These are phyloP conservation scores for Breynia disticha DNA, from an alignment of 441 rosid species.

Conservation along the genomic window DNA sequence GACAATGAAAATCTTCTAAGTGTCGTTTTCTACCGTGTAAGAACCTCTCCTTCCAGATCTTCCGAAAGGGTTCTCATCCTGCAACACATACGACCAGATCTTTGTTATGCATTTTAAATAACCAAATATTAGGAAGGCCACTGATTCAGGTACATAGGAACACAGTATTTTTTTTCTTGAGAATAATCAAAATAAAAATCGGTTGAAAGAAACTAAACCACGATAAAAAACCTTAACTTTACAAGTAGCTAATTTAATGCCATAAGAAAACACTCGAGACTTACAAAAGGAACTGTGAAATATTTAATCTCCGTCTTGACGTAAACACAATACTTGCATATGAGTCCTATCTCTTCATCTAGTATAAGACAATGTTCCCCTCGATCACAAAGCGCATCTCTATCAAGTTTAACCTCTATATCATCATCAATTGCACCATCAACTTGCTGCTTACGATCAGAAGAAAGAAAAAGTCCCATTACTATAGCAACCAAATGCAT, in stretches of 20 bases:
- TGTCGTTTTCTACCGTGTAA: conserved; percentile 9
- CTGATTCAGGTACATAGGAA: no score
- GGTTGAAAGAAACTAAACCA: no score
- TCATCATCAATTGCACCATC: conserved; percentile 10
- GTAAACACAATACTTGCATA: conserved; percentile 42
- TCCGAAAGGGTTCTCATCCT: conserved; percentile 21
- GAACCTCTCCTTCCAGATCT: conserved; percentile 18
- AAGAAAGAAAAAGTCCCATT: no score
- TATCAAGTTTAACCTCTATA: conserved; percentile 7
- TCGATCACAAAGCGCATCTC: conserved; percentile 18
- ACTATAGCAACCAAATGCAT: no score
- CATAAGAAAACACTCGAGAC: no score
- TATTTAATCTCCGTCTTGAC: conserved; percentile 46
- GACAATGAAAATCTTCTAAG: conserved; percentile 19
- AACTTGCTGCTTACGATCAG: conserved; percentile 14
- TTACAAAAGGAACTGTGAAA: conserved; percentile 42
- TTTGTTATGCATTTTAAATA: neutral
- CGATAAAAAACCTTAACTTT: no score
- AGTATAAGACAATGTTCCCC: conserved; percentile 38
- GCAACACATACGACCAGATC: conserved; percentile 15
- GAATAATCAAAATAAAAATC: no score
- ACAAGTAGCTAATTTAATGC: no score
- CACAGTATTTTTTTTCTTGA: no score
- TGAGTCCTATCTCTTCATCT: conserved; percentile 59
- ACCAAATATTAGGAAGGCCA: no score